A percentile compares a stretch with the other conserved stretches of the same genome.
phyloP scores from a whole-genome alignment of 805 yeast species.

The Barnettozyma botsteinii region DNA sequence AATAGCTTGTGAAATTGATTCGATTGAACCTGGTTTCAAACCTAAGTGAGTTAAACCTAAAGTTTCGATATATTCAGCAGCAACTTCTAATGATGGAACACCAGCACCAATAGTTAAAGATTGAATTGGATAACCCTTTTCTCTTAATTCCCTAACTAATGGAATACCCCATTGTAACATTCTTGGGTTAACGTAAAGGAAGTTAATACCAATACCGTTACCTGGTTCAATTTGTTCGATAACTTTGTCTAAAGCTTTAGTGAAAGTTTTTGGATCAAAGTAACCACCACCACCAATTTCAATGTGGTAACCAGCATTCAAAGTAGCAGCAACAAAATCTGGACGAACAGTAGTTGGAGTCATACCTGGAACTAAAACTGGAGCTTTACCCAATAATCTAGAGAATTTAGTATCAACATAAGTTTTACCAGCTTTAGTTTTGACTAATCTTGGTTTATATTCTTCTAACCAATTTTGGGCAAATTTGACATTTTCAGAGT shows the following conservation, averaged over 20 bases:
- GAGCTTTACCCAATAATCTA: constrained; percentile 87
- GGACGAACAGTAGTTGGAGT: constrained; percentile 97
- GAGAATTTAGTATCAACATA: constrained; percentile 94
- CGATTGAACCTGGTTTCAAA: constrained; percentile 96
- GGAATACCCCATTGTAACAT: constrained; percentile 99
- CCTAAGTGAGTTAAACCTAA: constrained; percentile 91
- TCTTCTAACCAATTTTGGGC: constrained; percentile 90
- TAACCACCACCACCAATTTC: constrained; percentile 99
- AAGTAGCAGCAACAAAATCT: constrained; percentile 87
- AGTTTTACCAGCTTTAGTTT: constrained; percentile 65
- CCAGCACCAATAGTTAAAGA: constrained; percentile 98
- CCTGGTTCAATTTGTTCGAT: constrained; percentile 72
- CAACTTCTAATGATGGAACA: constrained; percentile 97
- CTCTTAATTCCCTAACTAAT: constrained; percentile 80
- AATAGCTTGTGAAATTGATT: constrained; percentile 80
- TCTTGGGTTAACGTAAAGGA: constrained; percentile 94
- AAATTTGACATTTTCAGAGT: constrained; percentile 53
- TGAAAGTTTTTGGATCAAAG: constrained; percentile 67
- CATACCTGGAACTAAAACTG: constrained; percentile 98
- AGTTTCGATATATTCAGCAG: constrained; percentile 89
- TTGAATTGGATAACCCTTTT: constrained; percentile 91
- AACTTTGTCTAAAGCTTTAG: constrained; percentile 68
- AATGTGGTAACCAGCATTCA: constrained; percentile 94
- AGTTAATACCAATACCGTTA: constrained; percentile 83
- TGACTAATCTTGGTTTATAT: constrained; percentile 78